These are phyloP conservation scores for Mycena chlorophos DNA, from an alignment of 768 basidiomycete genomes.

Conservation along the genomic window DNA sequence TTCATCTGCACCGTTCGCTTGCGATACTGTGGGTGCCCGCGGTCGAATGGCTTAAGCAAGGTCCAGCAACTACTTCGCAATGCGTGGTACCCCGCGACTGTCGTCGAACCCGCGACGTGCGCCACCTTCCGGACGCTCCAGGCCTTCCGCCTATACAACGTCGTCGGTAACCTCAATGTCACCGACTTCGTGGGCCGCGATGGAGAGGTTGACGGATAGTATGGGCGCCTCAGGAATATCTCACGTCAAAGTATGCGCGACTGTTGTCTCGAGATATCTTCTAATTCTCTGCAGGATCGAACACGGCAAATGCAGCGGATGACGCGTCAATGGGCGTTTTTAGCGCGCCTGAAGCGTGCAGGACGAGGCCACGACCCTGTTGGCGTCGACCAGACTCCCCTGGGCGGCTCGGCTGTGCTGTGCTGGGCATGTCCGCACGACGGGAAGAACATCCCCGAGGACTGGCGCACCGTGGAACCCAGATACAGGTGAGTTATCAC, in stretches of 20 bases:
- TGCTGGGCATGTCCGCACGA: slow-evolving; percentile 26
- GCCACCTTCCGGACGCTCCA: slow-evolving; percentile 10
- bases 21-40: slow-evolving; percentile 11
- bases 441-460: slow-evolving; percentile 18
- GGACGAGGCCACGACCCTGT: slow-evolving; percentile 4
- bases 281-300: slow-evolving; percentile 4
- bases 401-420: slow-evolving; percentile 9
- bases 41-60: neutral
- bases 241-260: slow-evolving; percentile 1
- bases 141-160: slow-evolving; percentile 17
- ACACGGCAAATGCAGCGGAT: slow-evolving; percentile 6
- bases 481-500: slow-evolving; percentile 1
- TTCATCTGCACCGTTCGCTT: slow-evolving; percentile 12
- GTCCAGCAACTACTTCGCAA: slow-evolving; percentile 7
- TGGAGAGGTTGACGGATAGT: slow-evolving; percentile 1
- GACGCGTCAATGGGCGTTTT: slow-evolving; percentile 1
- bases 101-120: slow-evolving; percentile 8
- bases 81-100: slow-evolving; percentile 15
- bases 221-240: neutral
- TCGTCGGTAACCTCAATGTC: slow-evolving; percentile 7
- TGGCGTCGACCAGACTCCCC: slow-evolving; percentile 7
- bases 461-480: slow-evolving; percentile 13
- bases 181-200: neutral
- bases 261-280: neutral
- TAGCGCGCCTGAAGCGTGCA: neutral